Evolutionary conservation across 1,139 yeast species (phyloP).

Genomic region (Zygosaccharomyces sapae): DNA sequence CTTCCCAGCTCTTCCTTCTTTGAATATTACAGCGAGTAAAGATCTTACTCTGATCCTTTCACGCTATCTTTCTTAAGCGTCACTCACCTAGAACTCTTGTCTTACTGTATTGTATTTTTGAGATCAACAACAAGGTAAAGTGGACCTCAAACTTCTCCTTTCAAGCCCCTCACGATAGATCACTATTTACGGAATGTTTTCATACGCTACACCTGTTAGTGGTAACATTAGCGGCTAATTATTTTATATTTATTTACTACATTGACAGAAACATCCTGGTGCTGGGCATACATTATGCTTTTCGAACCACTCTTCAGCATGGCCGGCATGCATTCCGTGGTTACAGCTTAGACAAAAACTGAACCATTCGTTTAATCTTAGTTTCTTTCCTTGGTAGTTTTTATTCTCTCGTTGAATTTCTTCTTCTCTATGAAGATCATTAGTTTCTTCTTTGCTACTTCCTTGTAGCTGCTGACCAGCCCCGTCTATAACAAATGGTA

Average conservation of each 20-base stretch:
- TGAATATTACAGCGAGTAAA: neutral
- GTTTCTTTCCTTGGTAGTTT: conserved; percentile 35
- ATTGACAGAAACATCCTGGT: conserved; percentile 83
- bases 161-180: conserved; percentile 10
- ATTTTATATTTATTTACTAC: conserved; percentile 42
- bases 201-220: too few relatives aligned
- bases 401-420: neutral
- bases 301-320: conserved; percentile 93
- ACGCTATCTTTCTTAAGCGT: neutral
- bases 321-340: conserved; percentile 95
- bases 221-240: neutral
- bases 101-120: neutral
- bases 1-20: neutral
- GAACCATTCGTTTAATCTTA: conserved; percentile 56
- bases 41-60: conserved; percentile 2
- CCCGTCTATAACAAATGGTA: conserved; percentile 36
- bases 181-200: conserved; percentile 9
- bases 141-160: conserved; percentile 5
- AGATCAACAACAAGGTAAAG: conserved; percentile 1
- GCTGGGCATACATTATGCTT: conserved; percentile 88
- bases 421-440: conserved; percentile 3
- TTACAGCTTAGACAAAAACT: conserved; percentile 87
- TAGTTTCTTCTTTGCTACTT: conserved; percentile 16
- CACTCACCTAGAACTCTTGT: neutral
- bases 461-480: conserved; percentile 8